Evolutionary conservation across 192 early-diverging fungal genomes (phyloP).

Genomic region (Umbelopsis ramanniana): DNA sequence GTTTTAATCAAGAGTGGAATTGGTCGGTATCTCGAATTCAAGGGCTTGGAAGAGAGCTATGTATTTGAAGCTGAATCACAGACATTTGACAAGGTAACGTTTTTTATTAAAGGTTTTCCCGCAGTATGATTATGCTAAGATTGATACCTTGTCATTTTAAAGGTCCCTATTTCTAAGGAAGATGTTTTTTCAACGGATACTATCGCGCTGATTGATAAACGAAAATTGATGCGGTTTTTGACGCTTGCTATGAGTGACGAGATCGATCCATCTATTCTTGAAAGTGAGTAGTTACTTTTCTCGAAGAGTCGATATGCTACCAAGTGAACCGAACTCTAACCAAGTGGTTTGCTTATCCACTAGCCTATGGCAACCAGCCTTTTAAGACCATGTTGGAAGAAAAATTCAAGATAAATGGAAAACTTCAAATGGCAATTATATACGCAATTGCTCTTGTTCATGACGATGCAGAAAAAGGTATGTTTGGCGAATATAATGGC

Average conservation of each 20-base stretch:
- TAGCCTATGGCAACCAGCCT: constrained; percentile 47
- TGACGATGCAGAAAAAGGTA: constrained; percentile 27
- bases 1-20: constrained; percentile 76
- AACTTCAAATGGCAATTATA: constrained; percentile 63
- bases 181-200: constrained; percentile 86
- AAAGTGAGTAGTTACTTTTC: constrained; percentile 38
- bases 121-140: no score
- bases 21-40: constrained; percentile 89
- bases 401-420: constrained; percentile 66
- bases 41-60: constrained; percentile 73
- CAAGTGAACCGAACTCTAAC: neutral
- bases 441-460: constrained; percentile 64
- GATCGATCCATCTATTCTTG: constrained; percentile 36
- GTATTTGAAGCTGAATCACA: constrained; percentile 47
- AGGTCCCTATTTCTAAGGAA: constrained; percentile 88
- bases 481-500: neutral
- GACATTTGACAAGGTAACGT: constrained; percentile 49
- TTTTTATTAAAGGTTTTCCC: no score
- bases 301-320: neutral
- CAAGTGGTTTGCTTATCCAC: neutral
- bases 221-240: constrained; percentile 90
- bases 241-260: constrained; percentile 62
- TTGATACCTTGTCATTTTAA: neutral
- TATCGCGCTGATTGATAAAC: constrained; percentile 82
- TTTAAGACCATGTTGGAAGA: constrained; percentile 51